These are phyloP conservation scores for Heritiera littoralis DNA, from an alignment of 345 rosid species.

Conservation along the genomic window DNA sequence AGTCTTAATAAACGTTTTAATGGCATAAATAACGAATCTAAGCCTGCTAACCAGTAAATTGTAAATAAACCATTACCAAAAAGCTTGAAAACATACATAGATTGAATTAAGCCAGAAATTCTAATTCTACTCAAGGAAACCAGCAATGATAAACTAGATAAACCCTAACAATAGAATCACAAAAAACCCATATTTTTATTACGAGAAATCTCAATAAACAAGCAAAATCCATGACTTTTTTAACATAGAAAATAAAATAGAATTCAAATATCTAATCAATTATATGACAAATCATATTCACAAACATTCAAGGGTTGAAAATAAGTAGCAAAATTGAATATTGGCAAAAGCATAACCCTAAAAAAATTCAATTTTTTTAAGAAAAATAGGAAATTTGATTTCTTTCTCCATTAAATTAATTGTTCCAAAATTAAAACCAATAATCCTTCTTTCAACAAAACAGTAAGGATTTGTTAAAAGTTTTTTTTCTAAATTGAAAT, in stretches of 20 bases:
- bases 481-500: neutral
- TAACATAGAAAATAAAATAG: neutral
- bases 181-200: neutral
- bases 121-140: neutral
- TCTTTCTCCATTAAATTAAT: neutral
- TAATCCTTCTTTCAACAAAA: neutral
- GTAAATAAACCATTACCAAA: neutral
- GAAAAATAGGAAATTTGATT: neutral
- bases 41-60: neutral
- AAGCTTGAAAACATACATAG: neutral
- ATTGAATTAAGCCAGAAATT: neutral
- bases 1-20: neutral
- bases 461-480: neutral
- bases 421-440: conserved; percentile 1
- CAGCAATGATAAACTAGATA: neutral
- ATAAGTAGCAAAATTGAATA: neutral
- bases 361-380: neutral
- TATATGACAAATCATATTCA: neutral
- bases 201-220: neutral
- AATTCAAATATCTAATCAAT: conserved; percentile 1
- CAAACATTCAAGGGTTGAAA: neutral
- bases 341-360: neutral
- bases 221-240: neutral
- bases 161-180: conserved; percentile 6
- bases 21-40: neutral